Evolutionary conservation across 2,329 filamentous ascomycete genomes (phyloP), one percentile per base, ranked within the genome.

Genomic region (Diaporthe ampelina): DNA sequence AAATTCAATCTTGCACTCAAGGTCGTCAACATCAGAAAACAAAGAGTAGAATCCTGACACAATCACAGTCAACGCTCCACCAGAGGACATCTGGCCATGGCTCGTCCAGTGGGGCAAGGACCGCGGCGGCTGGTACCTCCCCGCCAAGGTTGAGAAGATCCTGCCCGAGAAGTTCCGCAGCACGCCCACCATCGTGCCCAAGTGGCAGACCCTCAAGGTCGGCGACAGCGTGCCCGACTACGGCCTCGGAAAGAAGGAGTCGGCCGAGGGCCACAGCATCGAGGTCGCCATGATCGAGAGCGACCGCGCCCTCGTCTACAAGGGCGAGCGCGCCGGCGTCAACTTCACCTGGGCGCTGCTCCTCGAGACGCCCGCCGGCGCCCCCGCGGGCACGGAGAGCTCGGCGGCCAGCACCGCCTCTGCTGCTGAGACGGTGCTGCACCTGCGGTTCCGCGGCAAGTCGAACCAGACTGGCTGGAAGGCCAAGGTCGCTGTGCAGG

Each of bases 341-440:
- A 59, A 50, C 50, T 73, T 73, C 71, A 73, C 71, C 71, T 73
- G 61, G 71, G 71, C 71, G 15, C 52, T 73, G 26, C 71, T 73
- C 17, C 71, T 73, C 37, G 71, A 73, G 50, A 68, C 24, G 10
- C 71, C 61, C 4, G 24, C 52, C 40, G 71, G 71, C 35, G 24
- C 71, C 1, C 35, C 48, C 4, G 59, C 50, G 1, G 59, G 48
- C 1, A 58, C 52, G 0, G n/a, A 15, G 19, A 68, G 71, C 71
- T 58, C 61, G 24, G 61, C 59, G 0, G 71, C 45, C 15, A 73
- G 71, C 61, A 50, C 52, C 2, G 61, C 71, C 7, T 58, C 59
- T 3, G 61, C 59, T 1, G 37, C 71, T 1, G 71, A 73, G 71
- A 68, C 58, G 10, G 61, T 73, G 19, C 52, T 73, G 71, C 71